Evolutionary conservation across 352 stramenopile genomes (phyloP), one percentile per base, ranked within the genome.

Genomic region (Phytophthora idaei): DNA sequence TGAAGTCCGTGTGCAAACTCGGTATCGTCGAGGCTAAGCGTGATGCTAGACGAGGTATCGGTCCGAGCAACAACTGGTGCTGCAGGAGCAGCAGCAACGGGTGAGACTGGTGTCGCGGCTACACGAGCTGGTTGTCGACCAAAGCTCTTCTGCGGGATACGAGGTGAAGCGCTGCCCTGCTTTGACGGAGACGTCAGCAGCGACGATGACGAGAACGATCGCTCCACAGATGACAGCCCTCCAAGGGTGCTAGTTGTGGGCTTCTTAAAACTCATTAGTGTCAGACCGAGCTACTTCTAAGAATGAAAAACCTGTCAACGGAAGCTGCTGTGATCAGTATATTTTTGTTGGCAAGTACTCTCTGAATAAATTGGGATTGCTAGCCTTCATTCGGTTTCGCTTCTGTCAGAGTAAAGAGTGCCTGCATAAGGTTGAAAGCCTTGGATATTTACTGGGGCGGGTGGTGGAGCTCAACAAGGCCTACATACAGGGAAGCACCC

Each of bases 391-490:
- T 67, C 57, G 49, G 63, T 71, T 71, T 71, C 63, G 49, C 47
- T 48, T 46, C 46, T 51, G 34, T 46, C 15, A 2, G 32, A 32
- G 21, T 50, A 10, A 39, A 39, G 34, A 39, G 21, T 21, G 21
- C 21, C 21, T 21, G 21, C 21, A 21, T 21, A 1, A 21, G 0
- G 21, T 39, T 39, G 34, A 39, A 14, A 39, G 12, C 7, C 7
- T 39, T 39, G 34, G 34, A 39, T 12, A 10, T 10, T 52, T 66
- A 89, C 61, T 76, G 83, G 5, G 71, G 54, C 8, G 80, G 81
- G 69, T 92, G 83, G 71, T 93, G 81, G 41, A 75, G 68, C 55
- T 81, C 64, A 21, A 93, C 80, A 34, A 90, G 69, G 44, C 85
- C 78, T 4, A 78, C 86, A 67, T 94, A 94, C 25, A 78, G 73